These are phyloP conservation scores for Naegleria lovaniensis DNA, from an alignment of 208 protist genomes.

Conservation along the genomic window DNA sequence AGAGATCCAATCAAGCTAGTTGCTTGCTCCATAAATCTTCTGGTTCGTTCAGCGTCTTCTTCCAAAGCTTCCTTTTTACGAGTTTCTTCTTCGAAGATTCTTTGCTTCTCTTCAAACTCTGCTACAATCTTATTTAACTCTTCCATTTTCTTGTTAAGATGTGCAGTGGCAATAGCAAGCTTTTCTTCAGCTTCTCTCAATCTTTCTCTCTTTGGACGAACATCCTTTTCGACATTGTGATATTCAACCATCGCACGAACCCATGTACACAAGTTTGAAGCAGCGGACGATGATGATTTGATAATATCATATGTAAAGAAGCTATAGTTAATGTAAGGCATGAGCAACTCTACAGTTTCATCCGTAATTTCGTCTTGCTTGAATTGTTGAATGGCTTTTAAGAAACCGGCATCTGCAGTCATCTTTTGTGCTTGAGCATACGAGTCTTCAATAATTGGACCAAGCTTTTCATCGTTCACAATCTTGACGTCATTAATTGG, in stretches of 20 bases:
- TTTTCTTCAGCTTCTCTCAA: constrained; percentile 75
- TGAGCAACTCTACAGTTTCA: constrained; percentile 93
- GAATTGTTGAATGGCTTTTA: constrained; percentile 65
- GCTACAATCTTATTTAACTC: constrained; percentile 83
- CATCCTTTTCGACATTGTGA: constrained; percentile 91
- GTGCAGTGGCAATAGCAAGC: constrained; percentile 79
- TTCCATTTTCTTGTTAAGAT: constrained; percentile 88
- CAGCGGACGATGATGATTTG: constrained; percentile 19
- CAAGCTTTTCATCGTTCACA: constrained; percentile 2
- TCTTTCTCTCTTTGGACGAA: constrained; percentile 87
- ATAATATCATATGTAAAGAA: constrained; percentile 80
- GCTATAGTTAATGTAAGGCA: constrained; percentile 89
- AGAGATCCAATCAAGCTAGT: constrained; percentile 92
- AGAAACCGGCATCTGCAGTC: neutral
- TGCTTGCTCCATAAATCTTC: constrained; percentile 90
- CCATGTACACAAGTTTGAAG: constrained; percentile 81
- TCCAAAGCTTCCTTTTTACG: constrained; percentile 90
- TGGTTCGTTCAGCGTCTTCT: constrained; percentile 86
- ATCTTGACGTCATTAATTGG: constrained; percentile 50
- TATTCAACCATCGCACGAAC: constrained; percentile 91
- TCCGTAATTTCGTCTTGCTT: constrained; percentile 94
- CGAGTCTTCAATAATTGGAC: constrained; percentile 8
- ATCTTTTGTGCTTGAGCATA: constrained; percentile 1
- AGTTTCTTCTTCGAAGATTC: constrained; percentile 80
- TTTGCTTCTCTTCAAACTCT: constrained; percentile 84